Evolutionary conservation across 495 filamentous ascomycete species (phyloP).

Genomic region (Xylaria grammica): DNA sequence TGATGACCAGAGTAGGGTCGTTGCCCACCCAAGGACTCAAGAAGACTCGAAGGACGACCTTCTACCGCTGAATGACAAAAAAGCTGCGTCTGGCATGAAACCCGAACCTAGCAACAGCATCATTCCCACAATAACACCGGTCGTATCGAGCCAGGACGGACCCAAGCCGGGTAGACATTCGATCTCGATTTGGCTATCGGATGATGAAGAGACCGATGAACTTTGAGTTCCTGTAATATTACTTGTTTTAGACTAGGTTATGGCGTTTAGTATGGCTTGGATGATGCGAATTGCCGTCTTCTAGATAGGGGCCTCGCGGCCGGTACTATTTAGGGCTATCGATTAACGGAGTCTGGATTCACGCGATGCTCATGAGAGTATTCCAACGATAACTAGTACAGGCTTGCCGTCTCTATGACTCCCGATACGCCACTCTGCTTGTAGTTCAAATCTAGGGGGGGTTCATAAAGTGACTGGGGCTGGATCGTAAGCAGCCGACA

Average conservation of each 20-base stretch:
- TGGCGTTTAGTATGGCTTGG: background rate
- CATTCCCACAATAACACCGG: background rate
- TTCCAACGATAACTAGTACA: too few relatives aligned
- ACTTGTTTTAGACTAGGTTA: background rate
- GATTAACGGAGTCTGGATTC: background rate
- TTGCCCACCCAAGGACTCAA: background rate
- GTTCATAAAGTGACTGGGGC: too few relatives aligned
- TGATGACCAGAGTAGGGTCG: background rate
- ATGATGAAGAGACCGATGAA: constrained; percentile 37
- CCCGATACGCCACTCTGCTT: too few relatives aligned
- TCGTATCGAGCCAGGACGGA: constrained; percentile 17
- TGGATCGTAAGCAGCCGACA: too few relatives aligned
- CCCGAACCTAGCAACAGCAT: constrained; percentile 7
- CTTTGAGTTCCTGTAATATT: constrained; percentile 22
- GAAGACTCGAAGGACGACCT: constrained; percentile 19
- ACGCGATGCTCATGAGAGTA: background rate
- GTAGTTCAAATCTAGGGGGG: too few relatives aligned
- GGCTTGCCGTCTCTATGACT: too few relatives aligned
- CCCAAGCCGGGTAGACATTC: constrained; percentile 20
- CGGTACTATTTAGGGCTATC: background rate
- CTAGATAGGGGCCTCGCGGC: background rate
- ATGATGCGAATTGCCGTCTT: background rate
- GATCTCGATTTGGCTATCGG: constrained; percentile 33
- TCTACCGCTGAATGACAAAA: constrained; percentile 2
- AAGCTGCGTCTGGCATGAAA: constrained; percentile 2